A percentile compares a stretch with the other conserved stretches of the same genome.
Evolutionary conservation across 768 basidiomycete species (phyloP).

Genomic region (Amanita rubescens): DNA sequence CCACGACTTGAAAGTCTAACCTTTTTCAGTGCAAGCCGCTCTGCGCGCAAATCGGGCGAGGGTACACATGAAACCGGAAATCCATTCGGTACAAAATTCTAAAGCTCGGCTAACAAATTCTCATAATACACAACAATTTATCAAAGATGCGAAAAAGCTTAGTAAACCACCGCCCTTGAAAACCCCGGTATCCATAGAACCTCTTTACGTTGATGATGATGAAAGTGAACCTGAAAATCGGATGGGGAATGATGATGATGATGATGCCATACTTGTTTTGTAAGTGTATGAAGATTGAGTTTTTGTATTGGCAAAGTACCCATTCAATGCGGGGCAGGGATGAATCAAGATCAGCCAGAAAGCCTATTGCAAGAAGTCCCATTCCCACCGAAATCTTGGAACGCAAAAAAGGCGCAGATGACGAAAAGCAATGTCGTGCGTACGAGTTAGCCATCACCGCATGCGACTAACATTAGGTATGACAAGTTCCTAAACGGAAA

Average conservation of each 20-base stretch:
- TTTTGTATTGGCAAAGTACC: background rate
- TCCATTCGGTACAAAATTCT: background rate
- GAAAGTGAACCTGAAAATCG: slow-evolving; percentile 1
- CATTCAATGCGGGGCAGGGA: slow-evolving; percentile 21
- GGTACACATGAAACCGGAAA: background rate
- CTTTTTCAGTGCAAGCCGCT: too few species aligned
- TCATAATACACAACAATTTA: background rate
- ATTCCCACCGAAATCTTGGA: slow-evolving; percentile 11
- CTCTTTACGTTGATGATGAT: slow-evolving; percentile 8
- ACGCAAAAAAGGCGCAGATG: background rate
- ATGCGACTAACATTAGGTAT: background rate
- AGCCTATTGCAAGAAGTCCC: slow-evolving; percentile 37
- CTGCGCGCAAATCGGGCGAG: too few species aligned
- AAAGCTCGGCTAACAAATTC: background rate
- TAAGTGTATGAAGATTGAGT: slow-evolving; percentile 11
- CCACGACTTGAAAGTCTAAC: background rate
- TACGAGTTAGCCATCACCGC: background rate
- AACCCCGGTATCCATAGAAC: background rate
- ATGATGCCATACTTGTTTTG: slow-evolving; percentile 26
- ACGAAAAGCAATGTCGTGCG: background rate
- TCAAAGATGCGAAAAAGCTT: background rate
- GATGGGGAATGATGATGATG: slow-evolving; percentile 9
- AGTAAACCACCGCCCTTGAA: background rate
- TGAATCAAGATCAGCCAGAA: slow-evolving; percentile 42
- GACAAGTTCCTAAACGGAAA: slow-evolving; percentile 11